Evolutionary conservation across 176 grass and related monocot genomes (phyloP).

Genomic region (Pharus latifolius): DNA sequence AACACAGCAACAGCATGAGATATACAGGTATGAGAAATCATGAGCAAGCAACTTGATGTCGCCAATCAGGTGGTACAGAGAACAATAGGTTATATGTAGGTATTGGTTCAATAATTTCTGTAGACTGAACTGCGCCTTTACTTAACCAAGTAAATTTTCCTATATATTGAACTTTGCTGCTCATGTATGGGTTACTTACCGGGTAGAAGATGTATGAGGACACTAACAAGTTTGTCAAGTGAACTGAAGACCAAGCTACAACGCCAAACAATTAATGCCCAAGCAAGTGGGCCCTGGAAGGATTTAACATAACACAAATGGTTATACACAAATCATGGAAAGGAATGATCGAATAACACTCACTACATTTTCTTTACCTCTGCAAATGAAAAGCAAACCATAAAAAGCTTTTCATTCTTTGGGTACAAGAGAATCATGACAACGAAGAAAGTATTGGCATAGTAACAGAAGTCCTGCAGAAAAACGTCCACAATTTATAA

Average conservation of each 20-base stretch:
- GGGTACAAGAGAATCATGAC: slow-evolving; percentile 94
- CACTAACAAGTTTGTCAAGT: slow-evolving; percentile 95
- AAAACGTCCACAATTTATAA: background rate
- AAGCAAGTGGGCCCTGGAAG: slow-evolving; percentile 79
- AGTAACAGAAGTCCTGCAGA: slow-evolving; percentile 97
- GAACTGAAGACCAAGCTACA: slow-evolving; percentile 97
- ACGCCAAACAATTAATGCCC: slow-evolving; percentile 97
- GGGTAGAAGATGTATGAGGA: slow-evolving; percentile 96
- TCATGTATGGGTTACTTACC: slow-evolving; percentile 42
- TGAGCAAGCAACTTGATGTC: background rate
- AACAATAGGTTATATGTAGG: background rate
- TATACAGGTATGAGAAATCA: background rate
- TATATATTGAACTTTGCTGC: background rate
- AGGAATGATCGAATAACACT: background rate
- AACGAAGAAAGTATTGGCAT: slow-evolving; percentile 95
- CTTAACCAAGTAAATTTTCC: background rate
- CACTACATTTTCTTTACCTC: slow-evolving; percentile 52
- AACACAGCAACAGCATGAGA: background rate
- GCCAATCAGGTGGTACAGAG: background rate
- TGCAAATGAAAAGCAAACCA: slow-evolving; percentile 99
- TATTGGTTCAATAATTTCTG: background rate
- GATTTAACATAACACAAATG: slow-evolving; percentile 12
- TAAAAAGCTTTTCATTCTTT: slow-evolving; percentile 97
- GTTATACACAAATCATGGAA: slow-evolving; percentile 1
- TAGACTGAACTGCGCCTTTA: background rate